Evolutionary conservation across 2,329 filamentous ascomycete species (phyloP), one percentile per base, ranked within the genome.

Genomic region (Canariomyces notabilis): DNA sequence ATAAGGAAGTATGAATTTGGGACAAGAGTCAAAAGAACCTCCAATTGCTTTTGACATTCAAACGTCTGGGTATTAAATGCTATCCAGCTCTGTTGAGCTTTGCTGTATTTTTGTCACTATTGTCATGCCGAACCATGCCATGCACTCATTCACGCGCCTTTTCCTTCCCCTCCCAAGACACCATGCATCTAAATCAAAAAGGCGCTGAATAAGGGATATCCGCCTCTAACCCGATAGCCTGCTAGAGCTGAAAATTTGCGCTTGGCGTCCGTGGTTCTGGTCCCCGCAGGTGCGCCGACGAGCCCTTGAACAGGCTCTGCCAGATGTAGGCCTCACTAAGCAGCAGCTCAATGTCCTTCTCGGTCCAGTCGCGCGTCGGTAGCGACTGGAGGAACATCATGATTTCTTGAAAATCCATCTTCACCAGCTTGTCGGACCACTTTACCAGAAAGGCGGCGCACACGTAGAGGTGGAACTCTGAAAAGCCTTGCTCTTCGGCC

Each of bases 371-470:
- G 57, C 86, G 85, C 6, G 94, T 98, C 3, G 94, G 93, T 47
- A 98, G 72, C 36, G 89, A 87, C 69, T 98, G 93, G 44, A 98
- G 72, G 63, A 98, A 98, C 91, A 98, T 98, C 90, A 98, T 96
- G 49, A 95, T 85, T 66, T 96, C 91, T 71, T 97, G 78, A 56
- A 97, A 97, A 65, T 98, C 93, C 91, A 97, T 97, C 66, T 89
- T 93, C 51, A 91, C 78, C 37, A 98, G 76, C 64, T 94, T 89
- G 57, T 93, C 85, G 6, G 91, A 95, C 94, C 94, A 98, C 67
- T 98, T 98, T 43, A 97, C 93, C 20, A 98, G 75, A 64, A 98
- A 97, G 5, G 93, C 93, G 19, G 93, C 93, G 66, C 94, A 98
- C 32, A 98, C 93, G 64, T 98, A 98, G 49, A 98, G 80, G 64